Evolutionary conservation across 1,284 basidiomycete genomes (phyloP).

Genomic region (Lignosus rhinocerotis): DNA sequence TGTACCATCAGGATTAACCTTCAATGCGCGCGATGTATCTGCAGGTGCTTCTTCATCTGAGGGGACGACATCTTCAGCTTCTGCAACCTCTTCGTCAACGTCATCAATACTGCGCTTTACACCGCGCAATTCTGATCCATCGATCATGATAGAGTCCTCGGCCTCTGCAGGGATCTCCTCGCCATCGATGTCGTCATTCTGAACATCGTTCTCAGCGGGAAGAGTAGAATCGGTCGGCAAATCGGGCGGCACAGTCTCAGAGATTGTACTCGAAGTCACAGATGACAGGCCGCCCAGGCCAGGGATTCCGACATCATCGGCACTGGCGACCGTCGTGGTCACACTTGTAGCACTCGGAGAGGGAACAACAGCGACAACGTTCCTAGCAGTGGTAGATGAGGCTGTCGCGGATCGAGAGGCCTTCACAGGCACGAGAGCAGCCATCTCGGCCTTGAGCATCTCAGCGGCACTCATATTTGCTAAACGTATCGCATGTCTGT

Average conservation of each 20-base stretch:
- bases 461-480: conserved; percentile 97
- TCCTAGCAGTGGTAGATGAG: conserved; percentile 27
- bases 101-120: conserved; percentile 73
- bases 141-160: conserved; percentile 17
- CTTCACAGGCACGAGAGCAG: conserved; percentile 65
- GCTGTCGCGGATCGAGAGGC: conserved; percentile 40
- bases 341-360: conserved; percentile 17
- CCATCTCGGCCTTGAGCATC: conserved; percentile 88
- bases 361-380: conserved; percentile 23
- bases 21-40: conserved; percentile 53
- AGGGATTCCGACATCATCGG: conserved; percentile 32
- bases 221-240: conserved; percentile 4
- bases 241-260: conserved; percentile 11
- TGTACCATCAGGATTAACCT: conserved; percentile 83
- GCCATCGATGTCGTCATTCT: conserved; percentile 25
- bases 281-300: conserved; percentile 31
- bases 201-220: conserved; percentile 11
- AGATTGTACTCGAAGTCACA: conserved; percentile 6
- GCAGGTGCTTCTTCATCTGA: conserved; percentile 48
- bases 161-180: conserved; percentile 21
- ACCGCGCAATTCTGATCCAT: conserved; percentile 38
- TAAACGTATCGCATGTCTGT: conserved; percentile 87
- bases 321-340: conserved; percentile 5
- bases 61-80: conserved; percentile 43
- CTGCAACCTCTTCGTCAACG: conserved; percentile 35